Conservation (phyloP, 768 basidiomycete species). For the Phanerochaete sordida region DNA sequence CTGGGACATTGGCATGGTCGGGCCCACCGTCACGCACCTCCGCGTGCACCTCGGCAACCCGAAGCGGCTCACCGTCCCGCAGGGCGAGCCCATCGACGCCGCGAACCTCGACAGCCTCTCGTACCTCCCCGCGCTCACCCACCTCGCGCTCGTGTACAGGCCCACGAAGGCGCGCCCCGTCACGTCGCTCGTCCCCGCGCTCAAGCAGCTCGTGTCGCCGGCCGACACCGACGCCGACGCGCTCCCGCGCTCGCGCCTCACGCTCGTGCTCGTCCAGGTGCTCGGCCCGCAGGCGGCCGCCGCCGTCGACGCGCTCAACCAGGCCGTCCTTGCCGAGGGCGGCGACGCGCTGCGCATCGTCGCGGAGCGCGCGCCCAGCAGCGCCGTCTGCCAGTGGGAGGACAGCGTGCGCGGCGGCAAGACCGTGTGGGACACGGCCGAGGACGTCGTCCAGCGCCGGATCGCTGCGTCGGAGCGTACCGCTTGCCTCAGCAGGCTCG, state of each 20-base stretch:
- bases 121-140: slow-evolving; percentile 26
- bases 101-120: slow-evolving; percentile 21
- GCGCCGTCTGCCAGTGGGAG: slow-evolving; percentile 28
- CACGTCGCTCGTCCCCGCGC: slow-evolving; percentile 13
- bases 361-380: slow-evolving; percentile 24
- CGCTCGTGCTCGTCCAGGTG: slow-evolving; percentile 25
- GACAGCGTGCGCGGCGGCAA: slow-evolving; percentile 19
- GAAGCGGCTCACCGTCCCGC: neutral
- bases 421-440: slow-evolving; percentile 25
- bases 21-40: slow-evolving; percentile 29
- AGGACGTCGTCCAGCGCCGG: slow-evolving; percentile 16
- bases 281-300: slow-evolving; percentile 14
- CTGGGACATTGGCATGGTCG: slow-evolving; percentile 29
- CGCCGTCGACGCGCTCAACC: slow-evolving; percentile 19
- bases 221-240: neutral
- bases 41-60: slow-evolving; percentile 29
- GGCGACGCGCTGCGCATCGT: slow-evolving; percentile 22
- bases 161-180: slow-evolving; percentile 13
- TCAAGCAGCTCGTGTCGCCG: slow-evolving; percentile 14
- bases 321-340: slow-evolving; percentile 14
- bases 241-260: slow-evolving; percentile 10
- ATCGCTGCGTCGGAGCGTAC: neutral
- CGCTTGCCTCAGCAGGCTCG: no score
- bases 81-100: slow-evolving; percentile 7
- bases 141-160: slow-evolving; percentile 28